phyloP scores from a whole-genome alignment of 2,329 filamentous ascomycete species.

The Drechslera avenae region DNA sequence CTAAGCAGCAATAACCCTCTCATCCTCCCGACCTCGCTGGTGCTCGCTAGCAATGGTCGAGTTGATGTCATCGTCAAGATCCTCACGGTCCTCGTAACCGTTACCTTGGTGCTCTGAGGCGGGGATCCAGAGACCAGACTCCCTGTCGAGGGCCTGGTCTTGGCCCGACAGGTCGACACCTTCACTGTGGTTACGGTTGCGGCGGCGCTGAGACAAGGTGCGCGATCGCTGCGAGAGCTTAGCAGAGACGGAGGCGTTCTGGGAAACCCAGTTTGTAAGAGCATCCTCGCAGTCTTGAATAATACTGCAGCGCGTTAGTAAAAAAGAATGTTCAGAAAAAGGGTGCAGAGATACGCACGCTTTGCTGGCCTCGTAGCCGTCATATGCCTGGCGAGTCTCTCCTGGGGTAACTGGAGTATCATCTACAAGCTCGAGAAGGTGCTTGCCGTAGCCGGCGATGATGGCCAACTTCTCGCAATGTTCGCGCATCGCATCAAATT shows the following conservation, averaged over 20 bases:
- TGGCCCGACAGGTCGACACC: slow-evolving; percentile 83
- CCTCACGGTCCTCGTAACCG: slow-evolving; percentile 69
- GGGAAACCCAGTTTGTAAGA: slow-evolving; percentile 93
- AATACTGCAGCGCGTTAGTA: slow-evolving; percentile 62
- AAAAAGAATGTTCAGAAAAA: background rate
- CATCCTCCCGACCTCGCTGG: slow-evolving; percentile 55
- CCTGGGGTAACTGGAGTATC: slow-evolving; percentile 96
- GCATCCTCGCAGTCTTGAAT: slow-evolving; percentile 99
- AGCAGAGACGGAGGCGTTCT: slow-evolving; percentile 85
- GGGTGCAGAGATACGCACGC: slow-evolving; percentile 54
- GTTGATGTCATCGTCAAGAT: slow-evolving; percentile 60
- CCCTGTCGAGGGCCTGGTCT: slow-evolving; percentile 77
- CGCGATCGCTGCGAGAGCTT: slow-evolving; percentile 87
- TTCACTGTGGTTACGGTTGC: slow-evolving; percentile 66
- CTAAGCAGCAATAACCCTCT: slow-evolving; percentile 47
- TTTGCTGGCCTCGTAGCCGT: slow-evolving; percentile 98
- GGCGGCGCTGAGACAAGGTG: slow-evolving; percentile 81
- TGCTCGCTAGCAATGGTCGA: slow-evolving; percentile 49
- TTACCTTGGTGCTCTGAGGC: slow-evolving; percentile 69
- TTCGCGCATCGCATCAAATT: slow-evolving; percentile 96
- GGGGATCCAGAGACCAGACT: slow-evolving; percentile 80
- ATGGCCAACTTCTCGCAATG: slow-evolving; percentile 98
- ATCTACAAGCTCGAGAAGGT: slow-evolving; percentile 94
- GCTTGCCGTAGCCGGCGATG: slow-evolving; percentile 96
- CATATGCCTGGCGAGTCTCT: slow-evolving; percentile 93